Base-by-base conservation (phyloP, 1,284 basidiomycete genomes). In the Ganoderma lucidum region DNA sequence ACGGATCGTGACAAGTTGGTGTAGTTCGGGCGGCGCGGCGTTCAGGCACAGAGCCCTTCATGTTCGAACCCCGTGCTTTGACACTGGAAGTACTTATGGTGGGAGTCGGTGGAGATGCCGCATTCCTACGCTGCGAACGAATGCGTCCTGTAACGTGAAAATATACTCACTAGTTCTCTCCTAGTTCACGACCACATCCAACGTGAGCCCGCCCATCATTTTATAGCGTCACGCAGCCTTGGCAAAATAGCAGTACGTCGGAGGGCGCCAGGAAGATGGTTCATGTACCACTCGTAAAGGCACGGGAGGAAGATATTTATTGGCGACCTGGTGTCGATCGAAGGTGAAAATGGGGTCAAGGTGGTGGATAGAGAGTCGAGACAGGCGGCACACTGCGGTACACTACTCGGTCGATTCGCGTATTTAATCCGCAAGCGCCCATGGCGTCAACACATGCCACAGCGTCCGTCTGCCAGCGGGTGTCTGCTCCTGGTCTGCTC, bases 1-100 rank as follows among this genome's bases (percentile, higher is more conserved):
- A 15, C 10, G 23, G 39, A n/a, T 39, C 15, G n/a, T 30, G n/a
- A 12, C 14, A 60, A 23, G 19, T 17, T 23, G 39, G 59, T 60
- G 39, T 39, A 15, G 39, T 14, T 42, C 3, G 59, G 59, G 59
- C 59, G 37, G 37, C n/a, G 37, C 12, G 23, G 39, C 39, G 59
- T 23, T 37, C 59, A 60, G 59, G 59, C 59, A 60, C 59, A 60
- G 39, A 8, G 8, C 19, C 59, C 59, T 23, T 42, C 17, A 58
- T n/a, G 19, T 58, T 19, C 56, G 23, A 23, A 23, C 23, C 23
- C 32, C 56, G 56, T 58, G 56, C 56, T 58, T 14, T 35, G 35
- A 60, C n/a, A 19, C 10, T 60, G 39, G n/a, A 28, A 60, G 39
- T 42, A 51, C 23, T 23, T 23, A 23, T 60, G 59, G 59, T 35